Percentiles rank a stretch among this genome's conserved stretches.
These are phyloP conservation scores for Colletotrichum coccodes DNA, from an alignment of 2,329 filamentous ascomycete species.

Conservation along the genomic window DNA sequence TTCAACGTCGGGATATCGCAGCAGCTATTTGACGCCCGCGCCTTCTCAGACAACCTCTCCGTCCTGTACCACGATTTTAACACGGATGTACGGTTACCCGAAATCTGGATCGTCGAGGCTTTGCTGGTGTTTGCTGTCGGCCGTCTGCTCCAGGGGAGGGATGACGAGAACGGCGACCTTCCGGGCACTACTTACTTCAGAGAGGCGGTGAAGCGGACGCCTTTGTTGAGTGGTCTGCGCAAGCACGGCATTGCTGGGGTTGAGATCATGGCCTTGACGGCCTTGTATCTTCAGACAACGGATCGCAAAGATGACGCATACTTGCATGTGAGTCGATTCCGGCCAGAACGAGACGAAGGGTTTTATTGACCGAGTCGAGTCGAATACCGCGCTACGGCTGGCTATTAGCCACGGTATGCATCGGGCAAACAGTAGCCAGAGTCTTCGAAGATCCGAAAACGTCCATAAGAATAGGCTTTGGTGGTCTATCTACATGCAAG, in stretches of 20 bases:
- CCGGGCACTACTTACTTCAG: conserved; percentile 9
- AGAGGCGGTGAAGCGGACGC: conserved; percentile 5
- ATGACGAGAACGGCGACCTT: neutral
- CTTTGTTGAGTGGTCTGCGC: neutral
- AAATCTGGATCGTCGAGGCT: conserved; percentile 20
- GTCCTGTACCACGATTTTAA: conserved; percentile 1
- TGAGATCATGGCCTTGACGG: conserved; percentile 23
- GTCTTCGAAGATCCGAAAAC: neutral
- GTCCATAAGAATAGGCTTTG: conserved; percentile 24
- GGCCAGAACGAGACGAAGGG: rapidly evolving
- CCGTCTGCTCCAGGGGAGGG: neutral
- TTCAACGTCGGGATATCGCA: conserved; percentile 28
- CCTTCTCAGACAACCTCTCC: conserved; percentile 26
- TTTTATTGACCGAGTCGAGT: neutral
- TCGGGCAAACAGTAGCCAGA: neutral
- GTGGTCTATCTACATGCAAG: conserved; percentile 33
- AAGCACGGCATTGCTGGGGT: conserved; percentile 13
- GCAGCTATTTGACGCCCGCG: conserved; percentile 27
- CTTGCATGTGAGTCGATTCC: neutral
- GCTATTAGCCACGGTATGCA: conserved; percentile 23
- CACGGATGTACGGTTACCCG: neutral
- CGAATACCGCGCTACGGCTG: conserved; percentile 9
- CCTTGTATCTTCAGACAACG: conserved; percentile 16
- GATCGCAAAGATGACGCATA: conserved; percentile 31
- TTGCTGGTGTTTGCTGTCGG: conserved; percentile 23